phyloP scores from a whole-genome alignment of 306 rosid species.

The Lablab purpureus region DNA sequence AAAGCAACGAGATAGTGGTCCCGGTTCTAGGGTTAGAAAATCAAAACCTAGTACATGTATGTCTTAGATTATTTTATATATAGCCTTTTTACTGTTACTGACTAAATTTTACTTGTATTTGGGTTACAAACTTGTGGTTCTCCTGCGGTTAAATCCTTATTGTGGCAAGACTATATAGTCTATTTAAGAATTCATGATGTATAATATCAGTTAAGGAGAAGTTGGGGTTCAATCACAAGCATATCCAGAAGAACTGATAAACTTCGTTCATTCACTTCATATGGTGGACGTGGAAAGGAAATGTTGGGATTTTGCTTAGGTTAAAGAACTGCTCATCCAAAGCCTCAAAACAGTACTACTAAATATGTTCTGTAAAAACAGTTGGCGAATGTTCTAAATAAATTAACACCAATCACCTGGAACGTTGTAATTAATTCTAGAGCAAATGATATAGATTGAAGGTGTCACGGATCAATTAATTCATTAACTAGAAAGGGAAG shows the following conservation, averaged over 20 bases:
- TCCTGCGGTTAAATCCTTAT: conserved; percentile 12
- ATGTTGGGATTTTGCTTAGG: background rate
- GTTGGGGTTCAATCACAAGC: background rate
- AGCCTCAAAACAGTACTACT: background rate
- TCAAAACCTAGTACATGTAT: conserved; percentile 63
- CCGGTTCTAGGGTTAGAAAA: conserved; percentile 62
- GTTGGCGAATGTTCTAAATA: background rate
- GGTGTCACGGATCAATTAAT: background rate
- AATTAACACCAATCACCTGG: background rate
- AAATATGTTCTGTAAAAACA: background rate
- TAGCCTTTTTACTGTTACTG: conserved; percentile 36
- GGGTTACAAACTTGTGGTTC: conserved; percentile 10
- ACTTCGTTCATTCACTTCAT: background rate
- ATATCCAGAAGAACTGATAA: background rate
- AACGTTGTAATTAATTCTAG: background rate
- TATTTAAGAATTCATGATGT: background rate
- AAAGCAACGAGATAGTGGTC: conserved; percentile 69
- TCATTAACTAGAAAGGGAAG: background rate
- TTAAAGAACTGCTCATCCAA: background rate
- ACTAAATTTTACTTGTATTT: background rate
- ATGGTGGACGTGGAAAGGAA: background rate
- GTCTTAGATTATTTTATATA: conserved; percentile 29
- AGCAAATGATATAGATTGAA: background rate
- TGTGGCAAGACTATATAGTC: background rate
- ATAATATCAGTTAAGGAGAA: background rate